Evolutionary conservation across 2,329 filamentous ascomycete genomes (phyloP).

Genomic region (Diplodia corticola): DNA sequence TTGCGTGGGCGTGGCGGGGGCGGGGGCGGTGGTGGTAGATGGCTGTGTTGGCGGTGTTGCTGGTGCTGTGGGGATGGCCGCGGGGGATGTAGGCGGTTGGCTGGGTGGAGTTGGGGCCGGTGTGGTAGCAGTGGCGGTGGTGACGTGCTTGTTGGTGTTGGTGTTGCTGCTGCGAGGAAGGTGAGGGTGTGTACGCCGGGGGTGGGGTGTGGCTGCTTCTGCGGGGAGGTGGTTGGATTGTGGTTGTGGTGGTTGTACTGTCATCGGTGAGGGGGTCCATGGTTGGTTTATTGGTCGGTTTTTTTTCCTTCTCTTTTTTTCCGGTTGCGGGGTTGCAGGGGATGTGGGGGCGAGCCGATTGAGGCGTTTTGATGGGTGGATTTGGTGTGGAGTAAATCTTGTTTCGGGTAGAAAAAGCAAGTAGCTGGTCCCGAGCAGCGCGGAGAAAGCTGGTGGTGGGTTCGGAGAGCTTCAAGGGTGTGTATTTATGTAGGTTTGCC

Average conservation of each 20-base stretch:
- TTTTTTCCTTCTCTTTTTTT: not conserved
- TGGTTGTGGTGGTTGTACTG: not conserved
- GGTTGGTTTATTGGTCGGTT: not conserved
- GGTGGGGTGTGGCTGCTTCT: not conserved
- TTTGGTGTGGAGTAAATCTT: not conserved
- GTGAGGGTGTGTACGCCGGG: not conserved
- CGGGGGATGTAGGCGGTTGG: conserved; percentile 6
- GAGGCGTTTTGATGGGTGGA: not conserved
- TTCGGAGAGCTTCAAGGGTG: not conserved
- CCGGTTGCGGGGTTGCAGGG: not conserved
- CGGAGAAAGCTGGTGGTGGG: not conserved
- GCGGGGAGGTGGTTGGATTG: not conserved
- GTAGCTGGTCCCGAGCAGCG: not conserved
- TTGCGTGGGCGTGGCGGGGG: too few relatives aligned
- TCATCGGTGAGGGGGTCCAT: not conserved
- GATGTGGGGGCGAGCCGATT: not conserved
- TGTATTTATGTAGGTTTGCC: not conserved
- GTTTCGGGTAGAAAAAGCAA: too few relatives aligned
- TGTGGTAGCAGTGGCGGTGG: not conserved
- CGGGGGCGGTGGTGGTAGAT: not conserved
- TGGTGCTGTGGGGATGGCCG: not conserved
- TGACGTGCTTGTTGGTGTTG: not conserved
- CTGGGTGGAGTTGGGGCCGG: not conserved
- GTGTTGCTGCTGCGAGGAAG: not conserved
- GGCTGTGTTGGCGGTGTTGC: not conserved